Evolutionary conservation across 495 filamentous ascomycete species (phyloP).

Genomic region (Penicillium cinerascens): DNA sequence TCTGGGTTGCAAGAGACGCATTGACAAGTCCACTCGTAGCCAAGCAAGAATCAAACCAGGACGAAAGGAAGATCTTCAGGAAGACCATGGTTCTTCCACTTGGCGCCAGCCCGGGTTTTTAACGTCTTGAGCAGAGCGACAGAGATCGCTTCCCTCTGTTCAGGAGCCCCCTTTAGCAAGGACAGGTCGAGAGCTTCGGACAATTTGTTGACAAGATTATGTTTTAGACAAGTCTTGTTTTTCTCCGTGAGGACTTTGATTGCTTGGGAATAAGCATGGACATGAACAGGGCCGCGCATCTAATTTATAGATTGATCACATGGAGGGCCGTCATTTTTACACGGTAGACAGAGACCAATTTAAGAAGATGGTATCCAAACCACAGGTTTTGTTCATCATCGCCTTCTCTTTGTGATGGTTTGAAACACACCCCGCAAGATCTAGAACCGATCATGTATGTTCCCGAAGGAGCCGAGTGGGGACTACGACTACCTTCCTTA

Average conservation of each 20-base stretch:
- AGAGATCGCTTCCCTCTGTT: conserved; percentile 15
- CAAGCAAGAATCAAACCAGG: conserved; percentile 18
- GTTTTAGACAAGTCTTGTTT: not conserved
- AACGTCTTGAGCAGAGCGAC: conserved; percentile 13
- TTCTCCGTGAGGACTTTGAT: not conserved
- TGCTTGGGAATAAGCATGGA: not conserved
- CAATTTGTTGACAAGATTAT: conserved; percentile 3
- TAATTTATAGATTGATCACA: not conserved
- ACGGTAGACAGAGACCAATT: not conserved
- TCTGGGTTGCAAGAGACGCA: conserved; percentile 9
- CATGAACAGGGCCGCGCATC: not conserved
- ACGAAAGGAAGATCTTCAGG: conserved; percentile 20
- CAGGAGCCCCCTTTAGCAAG: conserved; percentile 19
- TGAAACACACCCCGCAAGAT: not conserved
- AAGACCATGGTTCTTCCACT: conserved; percentile 27
- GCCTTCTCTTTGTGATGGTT: not conserved
- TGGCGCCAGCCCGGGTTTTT: conserved; percentile 23
- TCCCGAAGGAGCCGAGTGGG: no score
- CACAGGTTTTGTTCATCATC: not conserved
- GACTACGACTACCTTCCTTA: no score
- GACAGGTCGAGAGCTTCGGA: conserved; percentile 20
- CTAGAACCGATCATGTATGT: not conserved
- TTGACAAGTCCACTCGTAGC: conserved; percentile 10
- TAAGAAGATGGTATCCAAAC: not conserved
- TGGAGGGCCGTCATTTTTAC: not conserved